Percentiles rank a stretch among this genome's conserved stretches.
Conservation (phyloP, 345 rosid genomes). For the Salix exigua region DNA sequence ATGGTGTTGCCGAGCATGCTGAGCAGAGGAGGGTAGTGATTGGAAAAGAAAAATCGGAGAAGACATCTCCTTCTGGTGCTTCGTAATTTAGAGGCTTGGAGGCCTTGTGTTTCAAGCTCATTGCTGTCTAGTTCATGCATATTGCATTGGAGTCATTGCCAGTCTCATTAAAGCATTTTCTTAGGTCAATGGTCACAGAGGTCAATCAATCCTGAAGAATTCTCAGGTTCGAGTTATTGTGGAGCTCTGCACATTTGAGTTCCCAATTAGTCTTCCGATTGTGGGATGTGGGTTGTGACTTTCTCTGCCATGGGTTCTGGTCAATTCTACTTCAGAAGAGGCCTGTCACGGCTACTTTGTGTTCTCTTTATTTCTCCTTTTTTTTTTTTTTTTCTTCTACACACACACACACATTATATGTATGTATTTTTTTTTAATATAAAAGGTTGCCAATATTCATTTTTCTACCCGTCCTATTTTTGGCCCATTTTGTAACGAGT, state of each 20-base stretch:
- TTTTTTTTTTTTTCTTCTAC: not conserved
- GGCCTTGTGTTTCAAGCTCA: conserved; percentile 3
- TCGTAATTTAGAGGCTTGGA: conserved; percentile 25
- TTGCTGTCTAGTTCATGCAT: conserved; percentile 18
- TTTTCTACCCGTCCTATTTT: not conserved
- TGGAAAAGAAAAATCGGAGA: conserved; percentile 83
- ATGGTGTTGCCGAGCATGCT: conserved; percentile 88
- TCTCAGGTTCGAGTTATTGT: not conserved
- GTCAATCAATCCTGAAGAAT: not conserved
- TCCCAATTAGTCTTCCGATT: not conserved
- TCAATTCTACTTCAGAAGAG: conserved; percentile 16
- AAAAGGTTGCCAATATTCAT: conserved; percentile 11
- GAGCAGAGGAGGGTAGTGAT: conserved; percentile 88
- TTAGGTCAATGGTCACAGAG: conserved; percentile 19
- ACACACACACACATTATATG: too few species aligned
- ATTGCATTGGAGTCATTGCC: conserved; percentile 18
- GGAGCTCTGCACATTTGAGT: conserved; percentile 3
- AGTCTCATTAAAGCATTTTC: conserved; percentile 20
- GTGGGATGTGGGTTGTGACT: not conserved
- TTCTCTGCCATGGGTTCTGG: conserved; percentile 1
- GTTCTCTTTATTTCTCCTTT: not conserved
- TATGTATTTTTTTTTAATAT: not conserved
- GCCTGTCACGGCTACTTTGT: not conserved
- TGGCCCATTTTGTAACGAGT: conserved; percentile 17
- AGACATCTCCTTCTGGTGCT: conserved; percentile 46